Conservation (phyloP, 169 alveolate genomes). For the Plasmodium vinckei region DNA sequence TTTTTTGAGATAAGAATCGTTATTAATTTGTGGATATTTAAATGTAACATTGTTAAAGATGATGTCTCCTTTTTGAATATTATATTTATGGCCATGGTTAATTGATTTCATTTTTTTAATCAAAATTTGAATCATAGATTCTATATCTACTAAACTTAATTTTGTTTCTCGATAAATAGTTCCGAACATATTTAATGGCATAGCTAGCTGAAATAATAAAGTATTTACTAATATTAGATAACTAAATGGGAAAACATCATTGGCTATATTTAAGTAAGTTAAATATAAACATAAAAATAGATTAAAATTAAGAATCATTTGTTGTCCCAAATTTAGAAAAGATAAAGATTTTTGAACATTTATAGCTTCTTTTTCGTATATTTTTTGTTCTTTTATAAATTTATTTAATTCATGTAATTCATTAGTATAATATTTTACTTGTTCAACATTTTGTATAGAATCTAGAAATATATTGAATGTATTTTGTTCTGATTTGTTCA, state of each 20-base stretch:
- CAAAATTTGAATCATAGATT: slow-evolving; percentile 70
- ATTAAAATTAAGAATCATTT: slow-evolving; percentile 82
- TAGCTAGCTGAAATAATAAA: slow-evolving; percentile 83
- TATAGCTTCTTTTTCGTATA: slow-evolving; percentile 83
- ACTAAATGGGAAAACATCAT: slow-evolving; percentile 79
- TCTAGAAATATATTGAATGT: slow-evolving; percentile 88
- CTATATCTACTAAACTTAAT: slow-evolving; percentile 84
- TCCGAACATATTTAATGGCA: slow-evolving; percentile 87
- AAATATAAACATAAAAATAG: slow-evolving; percentile 82
- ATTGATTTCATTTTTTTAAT: slow-evolving; percentile 48
- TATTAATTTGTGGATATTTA: slow-evolving; percentile 41
- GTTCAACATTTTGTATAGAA: slow-evolving; percentile 88
- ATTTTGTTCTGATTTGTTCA: slow-evolving; percentile 88
- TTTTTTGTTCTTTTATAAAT: slow-evolving; percentile 80
- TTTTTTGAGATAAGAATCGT: not conserved
- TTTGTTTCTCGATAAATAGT: slow-evolving; percentile 87
- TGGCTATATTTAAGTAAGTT: slow-evolving; percentile 76
- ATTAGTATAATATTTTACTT: slow-evolving; percentile 84
- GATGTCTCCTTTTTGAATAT: slow-evolving; percentile 35
- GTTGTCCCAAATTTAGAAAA: slow-evolving; percentile 85
- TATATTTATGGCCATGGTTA: slow-evolving; percentile 17
- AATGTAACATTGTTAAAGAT: slow-evolving; percentile 51
- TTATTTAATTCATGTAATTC: slow-evolving; percentile 81
- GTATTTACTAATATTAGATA: slow-evolving; percentile 84
- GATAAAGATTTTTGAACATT: slow-evolving; percentile 85